A percentile compares a stretch with the other conserved stretches of the same genome.
Evolutionary conservation across 192 early-diverging fungal genomes (phyloP).

Genomic region (Rhizoclosmatium sp.): DNA sequence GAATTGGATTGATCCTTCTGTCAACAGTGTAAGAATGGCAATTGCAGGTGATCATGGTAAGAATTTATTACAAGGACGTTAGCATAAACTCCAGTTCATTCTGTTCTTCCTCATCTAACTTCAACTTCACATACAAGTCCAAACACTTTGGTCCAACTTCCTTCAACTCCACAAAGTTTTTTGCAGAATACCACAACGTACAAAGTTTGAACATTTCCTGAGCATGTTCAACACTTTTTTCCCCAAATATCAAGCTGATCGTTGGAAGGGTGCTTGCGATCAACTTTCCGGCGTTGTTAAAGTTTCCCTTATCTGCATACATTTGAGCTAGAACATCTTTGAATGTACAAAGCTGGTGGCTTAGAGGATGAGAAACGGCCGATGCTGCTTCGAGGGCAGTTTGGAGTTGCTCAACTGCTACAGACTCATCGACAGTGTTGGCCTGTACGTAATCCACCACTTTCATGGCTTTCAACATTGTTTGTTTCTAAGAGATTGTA

Average conservation of each 20-base stretch:
- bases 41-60: no score
- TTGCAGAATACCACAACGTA: constrained; percentile 2
- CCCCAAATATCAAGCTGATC: not conserved
- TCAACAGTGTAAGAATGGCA: no score
- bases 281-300: not conserved
- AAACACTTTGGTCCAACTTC: not conserved
- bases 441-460: no score
- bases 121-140: not conserved
- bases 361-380: not conserved
- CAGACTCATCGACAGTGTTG: no score
- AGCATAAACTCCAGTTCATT: not conserved
- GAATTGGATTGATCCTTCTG: no score
- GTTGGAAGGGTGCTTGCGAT: not conserved
- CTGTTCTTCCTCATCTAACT: not conserved
- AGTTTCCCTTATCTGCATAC: not conserved
- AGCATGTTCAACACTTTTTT: constrained; percentile 5
- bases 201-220: constrained; percentile 19
- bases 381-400: no score
- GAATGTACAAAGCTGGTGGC: not conserved
- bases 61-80: not conserved
- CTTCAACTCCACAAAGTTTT: not conserved
- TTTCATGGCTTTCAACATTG: no score
- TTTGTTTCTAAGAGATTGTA: no score
- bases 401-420: no score
- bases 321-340: not conserved